Evolutionary conservation across 225 moss, liverwort and hornwort species (phyloP), one percentile per base, ranked within the genome.

Genomic region (Pleurozium schreberi): DNA sequence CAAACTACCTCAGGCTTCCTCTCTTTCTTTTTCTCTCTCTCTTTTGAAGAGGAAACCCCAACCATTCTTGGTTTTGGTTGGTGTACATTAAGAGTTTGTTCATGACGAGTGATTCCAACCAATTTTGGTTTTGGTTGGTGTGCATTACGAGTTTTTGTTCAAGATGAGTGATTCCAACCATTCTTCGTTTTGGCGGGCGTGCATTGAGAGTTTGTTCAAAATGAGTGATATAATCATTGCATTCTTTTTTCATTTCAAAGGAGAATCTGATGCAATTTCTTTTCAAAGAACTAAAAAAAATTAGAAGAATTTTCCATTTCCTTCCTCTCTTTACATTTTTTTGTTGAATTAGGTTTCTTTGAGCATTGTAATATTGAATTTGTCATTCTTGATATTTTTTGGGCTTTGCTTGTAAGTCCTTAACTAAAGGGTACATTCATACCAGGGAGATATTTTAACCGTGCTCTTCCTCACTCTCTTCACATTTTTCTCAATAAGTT

Each of bases 221-320:
- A 76, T 1, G 1, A 78, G n/a, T 55, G 57, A 55, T n/a, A 78
- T 0, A 0, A 38, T 25, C 38, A 25, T 1, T 55, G 2, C 4
- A 78, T 78, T 2, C 6, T 1, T 55, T 55, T 53, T 1, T 0
- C 0, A 1, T 25, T 16, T n/a, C 16, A n/a, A n/a, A 6, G n/a
- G 10, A 16, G 26, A n/a, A n/a, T n/a, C n/a, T n/a, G n/a, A 16
- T 6, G 11, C 7, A 4, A 27, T 79, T 79, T 79, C 8, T 58
- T 4, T 27, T n/a, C 11, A 6, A 55, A 55, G 15, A 6, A 52
- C 5, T 50, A 49, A 2, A 9, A 55, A n/a, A 6, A 18, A 4
- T 16, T 21, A 7, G 6, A 57, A 79, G 27, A 1, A 11, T 27
- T 58, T 78, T 40, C 0, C 2, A 1, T 79, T 18, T 40, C 8